Conservation (phyloP, 768 basidiomycete species). For the Suillus spraguei region DNA sequence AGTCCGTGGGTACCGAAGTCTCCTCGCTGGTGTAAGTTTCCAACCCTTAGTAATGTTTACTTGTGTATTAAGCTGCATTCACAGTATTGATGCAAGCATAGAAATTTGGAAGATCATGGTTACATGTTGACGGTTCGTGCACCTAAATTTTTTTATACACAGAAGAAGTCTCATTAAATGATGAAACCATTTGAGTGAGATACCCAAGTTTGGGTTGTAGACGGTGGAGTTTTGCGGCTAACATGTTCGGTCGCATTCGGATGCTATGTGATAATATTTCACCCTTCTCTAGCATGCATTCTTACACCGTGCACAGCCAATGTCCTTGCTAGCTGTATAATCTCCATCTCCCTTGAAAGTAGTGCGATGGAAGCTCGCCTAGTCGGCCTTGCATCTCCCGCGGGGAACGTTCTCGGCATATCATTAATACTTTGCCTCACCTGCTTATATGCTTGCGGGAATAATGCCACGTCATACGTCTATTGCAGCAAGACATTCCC, state of each 20-base stretch:
- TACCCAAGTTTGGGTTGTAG: too few relatives aligned
- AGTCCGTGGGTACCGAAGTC: neutral
- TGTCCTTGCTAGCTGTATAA: neutral
- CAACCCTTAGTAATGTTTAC: neutral
- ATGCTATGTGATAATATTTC: neutral
- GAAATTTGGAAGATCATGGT: too few relatives aligned
- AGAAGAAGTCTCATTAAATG: too few relatives aligned
- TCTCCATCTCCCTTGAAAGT: neutral
- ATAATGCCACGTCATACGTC: slow-evolving; percentile 4
- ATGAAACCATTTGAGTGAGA: too few relatives aligned
- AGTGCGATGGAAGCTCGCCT: neutral
- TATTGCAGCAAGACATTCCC: slow-evolving; percentile 6
- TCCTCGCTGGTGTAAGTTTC: neutral
- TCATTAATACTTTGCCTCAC: slow-evolving; percentile 10
- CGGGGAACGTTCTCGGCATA: slow-evolving; percentile 1
- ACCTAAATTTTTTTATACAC: too few relatives aligned
- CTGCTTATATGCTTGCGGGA: slow-evolving; percentile 11
- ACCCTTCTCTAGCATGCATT: neutral
- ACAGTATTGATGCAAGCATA: neutral
- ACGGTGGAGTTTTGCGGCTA: neutral
- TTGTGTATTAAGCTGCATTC: neutral
- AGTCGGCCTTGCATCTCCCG: neutral
- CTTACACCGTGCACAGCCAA: neutral
- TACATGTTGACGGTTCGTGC: neutral
- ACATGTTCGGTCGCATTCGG: neutral